These are phyloP conservation scores for Paecilomyces sp. DNA, from an alignment of 2,329 filamentous ascomycete species.

Conservation along the genomic window DNA sequence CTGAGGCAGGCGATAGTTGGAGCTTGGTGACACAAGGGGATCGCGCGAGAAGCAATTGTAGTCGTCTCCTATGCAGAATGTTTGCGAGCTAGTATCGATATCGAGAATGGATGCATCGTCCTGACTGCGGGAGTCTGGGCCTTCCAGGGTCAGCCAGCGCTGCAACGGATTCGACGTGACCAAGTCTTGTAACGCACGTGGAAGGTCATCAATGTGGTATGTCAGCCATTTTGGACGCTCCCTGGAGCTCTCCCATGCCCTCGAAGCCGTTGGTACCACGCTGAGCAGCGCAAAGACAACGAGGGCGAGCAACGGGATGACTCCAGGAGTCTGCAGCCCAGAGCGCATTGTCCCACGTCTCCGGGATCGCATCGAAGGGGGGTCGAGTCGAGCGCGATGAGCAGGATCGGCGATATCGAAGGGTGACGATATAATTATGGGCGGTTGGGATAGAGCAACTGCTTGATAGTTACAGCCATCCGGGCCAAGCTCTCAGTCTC, in stretches of 20 bases:
- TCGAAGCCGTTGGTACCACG: constrained; percentile 25
- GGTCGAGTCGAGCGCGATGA: neutral
- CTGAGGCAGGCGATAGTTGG: neutral
- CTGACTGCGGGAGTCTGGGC: neutral
- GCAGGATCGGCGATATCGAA: neutral
- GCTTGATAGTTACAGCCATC: neutral
- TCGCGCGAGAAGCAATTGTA: neutral
- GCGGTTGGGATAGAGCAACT: neutral
- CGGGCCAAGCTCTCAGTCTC: neutral
- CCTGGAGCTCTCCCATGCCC: constrained; percentile 19
- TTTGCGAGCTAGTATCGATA: neutral
- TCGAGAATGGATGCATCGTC: neutral
- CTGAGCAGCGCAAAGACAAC: constrained; percentile 26
- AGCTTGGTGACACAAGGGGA: neutral
- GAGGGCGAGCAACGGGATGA: constrained; percentile 25
- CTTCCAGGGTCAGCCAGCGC: neutral
- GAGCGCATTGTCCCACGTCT: constrained; percentile 24
- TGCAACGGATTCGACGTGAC: neutral
- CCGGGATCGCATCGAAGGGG: neutral
- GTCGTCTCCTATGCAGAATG: neutral
- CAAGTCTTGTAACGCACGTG: constrained; percentile 15
- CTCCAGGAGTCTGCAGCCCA: constrained; percentile 25
- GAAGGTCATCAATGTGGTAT: constrained; percentile 13
- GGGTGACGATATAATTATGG: neutral
- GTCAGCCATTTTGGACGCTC: constrained; percentile 15